Evolutionary conservation across 176 grass and related monocot genomes (phyloP).

Genomic region (Avena insularis): DNA sequence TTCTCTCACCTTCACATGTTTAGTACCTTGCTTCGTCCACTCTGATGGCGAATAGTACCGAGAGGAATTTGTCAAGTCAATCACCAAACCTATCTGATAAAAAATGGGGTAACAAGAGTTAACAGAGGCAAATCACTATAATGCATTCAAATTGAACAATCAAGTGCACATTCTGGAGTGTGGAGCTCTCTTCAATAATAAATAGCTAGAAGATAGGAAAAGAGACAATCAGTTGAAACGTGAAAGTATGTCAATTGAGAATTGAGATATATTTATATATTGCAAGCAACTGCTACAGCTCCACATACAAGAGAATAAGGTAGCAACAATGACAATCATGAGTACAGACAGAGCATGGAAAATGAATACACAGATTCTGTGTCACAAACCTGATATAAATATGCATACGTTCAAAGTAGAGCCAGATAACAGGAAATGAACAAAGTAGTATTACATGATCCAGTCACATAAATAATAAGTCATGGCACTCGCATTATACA

Average conservation of each 20-base stretch:
- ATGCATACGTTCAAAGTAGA: not conserved
- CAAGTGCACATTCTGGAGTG: not conserved
- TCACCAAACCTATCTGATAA: slow-evolving; percentile 76
- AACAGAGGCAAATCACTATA: not conserved
- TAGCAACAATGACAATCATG: not conserved
- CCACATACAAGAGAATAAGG: not conserved
- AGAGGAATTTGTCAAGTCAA: slow-evolving; percentile 87
- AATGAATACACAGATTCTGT: not conserved
- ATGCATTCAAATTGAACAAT: slow-evolving; percentile 23
- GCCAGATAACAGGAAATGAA: not conserved
- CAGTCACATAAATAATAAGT: not conserved
- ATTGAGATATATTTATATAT: slow-evolving; percentile 14
- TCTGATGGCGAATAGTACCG: slow-evolving; percentile 69
- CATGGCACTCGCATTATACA: not conserved
- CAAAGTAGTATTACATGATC: not conserved
- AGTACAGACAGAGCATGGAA: not conserved
- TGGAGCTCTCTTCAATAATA: not conserved
- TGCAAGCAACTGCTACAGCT: not conserved
- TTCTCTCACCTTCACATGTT: slow-evolving; percentile 81
- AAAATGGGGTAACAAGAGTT: not conserved
- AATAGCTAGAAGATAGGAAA: slow-evolving; percentile 17
- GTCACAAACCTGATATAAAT: not conserved
- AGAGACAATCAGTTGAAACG: not conserved
- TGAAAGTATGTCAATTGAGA: not conserved
- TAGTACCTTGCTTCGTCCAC: slow-evolving; percentile 72